Conservation (phyloP, 2,329 filamentous ascomycete genomes). For the Botryotinia convoluta region DNA sequence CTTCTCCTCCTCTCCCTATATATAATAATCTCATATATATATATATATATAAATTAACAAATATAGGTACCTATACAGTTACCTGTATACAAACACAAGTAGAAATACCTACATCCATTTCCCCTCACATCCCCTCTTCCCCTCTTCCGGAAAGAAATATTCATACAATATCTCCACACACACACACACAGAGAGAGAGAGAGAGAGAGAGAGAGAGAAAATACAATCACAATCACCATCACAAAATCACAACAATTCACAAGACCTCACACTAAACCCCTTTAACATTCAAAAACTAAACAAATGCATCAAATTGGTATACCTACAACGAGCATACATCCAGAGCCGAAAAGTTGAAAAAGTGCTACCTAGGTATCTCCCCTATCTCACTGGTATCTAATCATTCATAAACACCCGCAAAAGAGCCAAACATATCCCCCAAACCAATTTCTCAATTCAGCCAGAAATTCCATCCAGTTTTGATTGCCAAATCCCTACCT, state of each 20-base stretch:
- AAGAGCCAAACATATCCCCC: not conserved
- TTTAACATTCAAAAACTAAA: not conserved
- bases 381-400: slow-evolving; percentile 10
- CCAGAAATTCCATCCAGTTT: not conserved
- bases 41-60: no score
- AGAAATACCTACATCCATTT: no score
- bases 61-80: no score
- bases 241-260: not conserved
- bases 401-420: not conserved
- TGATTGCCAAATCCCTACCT: not conserved
- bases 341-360: not conserved
- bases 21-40: no score
- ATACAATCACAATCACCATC: not conserved
- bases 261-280: not conserved
- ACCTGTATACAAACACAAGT: no score
- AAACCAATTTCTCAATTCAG: not conserved
- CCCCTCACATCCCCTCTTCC: no score
- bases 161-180: no score
- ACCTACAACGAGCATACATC: not conserved
- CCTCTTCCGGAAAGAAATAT: no score
- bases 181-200: no score
- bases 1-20: no score
- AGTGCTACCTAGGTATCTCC: not conserved
- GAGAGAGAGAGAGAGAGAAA: no score
- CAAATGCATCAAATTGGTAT: not conserved